Evolutionary conservation across 225 moss, liverwort and hornwort species (phyloP), one percentile per base, ranked within the genome.

Genomic region (Neckera pumila): DNA sequence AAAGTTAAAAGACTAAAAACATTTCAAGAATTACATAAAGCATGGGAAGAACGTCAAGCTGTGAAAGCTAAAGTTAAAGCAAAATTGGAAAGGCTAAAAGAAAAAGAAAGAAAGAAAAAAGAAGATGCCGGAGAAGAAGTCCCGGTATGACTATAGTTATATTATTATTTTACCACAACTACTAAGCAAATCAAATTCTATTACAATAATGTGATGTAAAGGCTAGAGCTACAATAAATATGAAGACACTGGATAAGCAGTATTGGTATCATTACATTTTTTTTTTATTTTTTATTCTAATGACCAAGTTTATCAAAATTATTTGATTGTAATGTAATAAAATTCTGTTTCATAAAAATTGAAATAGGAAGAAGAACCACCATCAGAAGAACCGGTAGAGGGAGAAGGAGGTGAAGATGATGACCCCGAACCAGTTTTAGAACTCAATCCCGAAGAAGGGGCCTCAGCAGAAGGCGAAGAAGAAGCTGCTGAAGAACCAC

Each of bases 21-120:
- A 63, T 96, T 90, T 85, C 91, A 95, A 84, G 88, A 91, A 86
- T 61, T 69, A 59, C 84, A 97, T 36, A 92, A 95, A 87, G 91
- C 89, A 51, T 96, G 91, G 91, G 63, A 86, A 56, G 88, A 94
- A 36, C 87, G 47, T 3, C 90, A 92, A 90, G 85, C 3, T 3
- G 2, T 80, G 28, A 89, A 89, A 26, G 86, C 74, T 27, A 91
- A 86, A 79, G n/a, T 79, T 2, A 58, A 84, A 89, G 91, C 83
- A 40, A 91, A 88, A 86, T 51, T 81, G 5, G 82, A 90, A n/a
- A 92, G 93, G 36, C 91, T 92, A 66, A 93, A 89, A 75, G 90
- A 94, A 36, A 94, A 90, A 38, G 76, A 87, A 72, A 94, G 65
- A 78, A 89, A 96, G 72, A 91, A 74, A 56, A 74, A 72, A 71